Conservation (phyloP, 768 basidiomycete genomes). For the Tremella fuciformis region DNA sequence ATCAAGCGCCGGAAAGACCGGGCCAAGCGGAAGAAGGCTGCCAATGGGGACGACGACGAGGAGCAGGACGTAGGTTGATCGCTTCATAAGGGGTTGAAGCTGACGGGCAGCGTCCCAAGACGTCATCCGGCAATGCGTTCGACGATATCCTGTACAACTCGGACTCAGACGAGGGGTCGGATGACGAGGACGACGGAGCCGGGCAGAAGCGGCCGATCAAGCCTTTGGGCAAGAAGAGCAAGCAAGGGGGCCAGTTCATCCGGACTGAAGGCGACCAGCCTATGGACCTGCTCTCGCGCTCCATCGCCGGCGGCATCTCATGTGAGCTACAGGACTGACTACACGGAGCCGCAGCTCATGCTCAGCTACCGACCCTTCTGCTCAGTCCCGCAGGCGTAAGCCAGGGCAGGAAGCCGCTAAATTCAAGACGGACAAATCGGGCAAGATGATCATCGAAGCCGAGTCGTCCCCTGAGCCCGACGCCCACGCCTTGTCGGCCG, state of each 20-base stretch:
- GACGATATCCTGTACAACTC: constrained; percentile 97
- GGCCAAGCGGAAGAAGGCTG: constrained; percentile 80
- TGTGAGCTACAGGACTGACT: constrained; percentile 35
- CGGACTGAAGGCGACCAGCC: constrained; percentile 87
- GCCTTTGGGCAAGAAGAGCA: constrained; percentile 16
- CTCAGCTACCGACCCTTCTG: constrained; percentile 38
- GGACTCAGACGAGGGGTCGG: constrained; percentile 79
- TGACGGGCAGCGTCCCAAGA: constrained; percentile 54
- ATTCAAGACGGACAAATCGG: constrained; percentile 76
- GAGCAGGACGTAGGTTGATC: constrained; percentile 16
- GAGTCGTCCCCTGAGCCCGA: constrained; percentile 55
- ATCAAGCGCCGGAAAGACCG: constrained; percentile 94
- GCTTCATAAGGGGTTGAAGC: not conserved
- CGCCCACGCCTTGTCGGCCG: constrained; percentile 12
- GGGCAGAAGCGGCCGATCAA: constrained; percentile 20
- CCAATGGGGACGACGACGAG: constrained; percentile 49
- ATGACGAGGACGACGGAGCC: constrained; percentile 46
- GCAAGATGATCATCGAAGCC: constrained; percentile 52
- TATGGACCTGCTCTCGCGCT: constrained; percentile 84
- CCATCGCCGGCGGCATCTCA: constrained; percentile 53
- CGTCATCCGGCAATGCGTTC: constrained; percentile 77
- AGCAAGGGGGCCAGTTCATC: constrained; percentile 61
- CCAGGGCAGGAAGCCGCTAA: constrained; percentile 79
- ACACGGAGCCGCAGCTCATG: not conserved
- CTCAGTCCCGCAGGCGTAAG: constrained; percentile 57